phyloP scores from a whole-genome alignment of 202 grass and related monocot species.

The Carex arenaria region DNA sequence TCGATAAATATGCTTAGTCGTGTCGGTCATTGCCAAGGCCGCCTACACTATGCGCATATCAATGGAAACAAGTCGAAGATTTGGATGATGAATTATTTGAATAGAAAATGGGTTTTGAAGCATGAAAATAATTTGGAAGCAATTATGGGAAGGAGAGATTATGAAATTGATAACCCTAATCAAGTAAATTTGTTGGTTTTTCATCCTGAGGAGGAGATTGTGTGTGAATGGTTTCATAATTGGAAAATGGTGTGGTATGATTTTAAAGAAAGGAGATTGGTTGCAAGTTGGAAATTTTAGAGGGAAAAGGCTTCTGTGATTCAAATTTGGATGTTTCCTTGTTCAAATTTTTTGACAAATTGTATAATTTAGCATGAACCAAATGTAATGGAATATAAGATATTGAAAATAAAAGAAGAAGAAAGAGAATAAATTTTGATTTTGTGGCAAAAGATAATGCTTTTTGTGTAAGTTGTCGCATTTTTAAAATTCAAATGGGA shows the following conservation, averaged over 20 bases:
- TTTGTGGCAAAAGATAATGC: no score
- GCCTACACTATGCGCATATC: slow-evolving; percentile 39
- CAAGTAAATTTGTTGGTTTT: slow-evolving; percentile 46
- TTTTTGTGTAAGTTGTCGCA: no score
- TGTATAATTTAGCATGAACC: not conserved
- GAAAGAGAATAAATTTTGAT: not conserved
- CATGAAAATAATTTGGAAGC: slow-evolving; percentile 23
- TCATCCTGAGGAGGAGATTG: slow-evolving; percentile 46
- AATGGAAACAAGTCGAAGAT: slow-evolving; percentile 26
- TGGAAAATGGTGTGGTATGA: slow-evolving; percentile 44
- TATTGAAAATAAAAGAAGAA: not conserved
- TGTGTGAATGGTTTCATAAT: slow-evolving; percentile 34
- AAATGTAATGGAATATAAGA: not conserved
- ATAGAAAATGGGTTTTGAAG: slow-evolving; percentile 26
- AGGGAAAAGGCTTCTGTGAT: slow-evolving; percentile 29
- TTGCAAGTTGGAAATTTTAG: slow-evolving; percentile 35
- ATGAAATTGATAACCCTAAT: not conserved
- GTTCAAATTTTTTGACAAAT: slow-evolving; percentile 34
- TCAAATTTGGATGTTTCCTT: slow-evolving; percentile 44
- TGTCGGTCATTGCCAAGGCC: slow-evolving; percentile 30
- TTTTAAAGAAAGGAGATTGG: slow-evolving; percentile 17
- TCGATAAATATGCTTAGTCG: slow-evolving; percentile 7
- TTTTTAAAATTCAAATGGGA: no score
- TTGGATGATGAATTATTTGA: slow-evolving; percentile 30
- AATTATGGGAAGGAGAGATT: not conserved